Percentiles rank a stretch among this genome's conserved stretches.
These are phyloP conservation scores for Castanea mollissima DNA, from an alignment of 306 rosid genomes.

Conservation along the genomic window DNA sequence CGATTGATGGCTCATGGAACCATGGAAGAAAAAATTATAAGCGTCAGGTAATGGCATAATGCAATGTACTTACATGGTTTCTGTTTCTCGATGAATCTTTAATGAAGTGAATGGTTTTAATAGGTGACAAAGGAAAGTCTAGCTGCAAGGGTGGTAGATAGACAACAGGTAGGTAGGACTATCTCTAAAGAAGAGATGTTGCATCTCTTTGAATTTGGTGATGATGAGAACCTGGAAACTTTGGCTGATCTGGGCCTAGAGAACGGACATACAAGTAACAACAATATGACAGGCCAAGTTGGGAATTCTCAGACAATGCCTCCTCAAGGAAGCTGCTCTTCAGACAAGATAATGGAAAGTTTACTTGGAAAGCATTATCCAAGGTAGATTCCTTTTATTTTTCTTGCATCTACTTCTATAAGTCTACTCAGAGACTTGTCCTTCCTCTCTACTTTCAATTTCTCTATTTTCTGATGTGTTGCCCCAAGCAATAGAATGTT, in stretches of 20 bases:
- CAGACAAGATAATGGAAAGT: conserved; percentile 91
- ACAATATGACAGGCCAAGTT: conserved; percentile 30
- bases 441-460: neutral
- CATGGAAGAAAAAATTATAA: conserved; percentile 98
- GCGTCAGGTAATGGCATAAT: conserved; percentile 71
- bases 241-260: conserved; percentile 49
- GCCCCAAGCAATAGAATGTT: neutral
- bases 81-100: conserved; percentile 16
- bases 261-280: conserved; percentile 32
- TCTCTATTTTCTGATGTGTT: neutral
- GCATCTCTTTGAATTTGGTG: conserved; percentile 97
- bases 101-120: conserved; percentile 25
- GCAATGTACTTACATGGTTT: conserved; percentile 24
- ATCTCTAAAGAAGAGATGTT: conserved; percentile 96
- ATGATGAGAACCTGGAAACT: conserved; percentile 79
- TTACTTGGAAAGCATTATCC: conserved; percentile 80
- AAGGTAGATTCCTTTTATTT: conserved; percentile 44
- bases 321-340: conserved; percentile 73
- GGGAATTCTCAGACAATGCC: conserved; percentile 46
- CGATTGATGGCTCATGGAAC: conserved; percentile 96
- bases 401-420: neutral
- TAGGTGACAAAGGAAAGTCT: conserved; percentile 99
- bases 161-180: conserved; percentile 91
- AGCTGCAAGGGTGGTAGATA: conserved; percentile 96
- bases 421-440: conserved; percentile 1